Evolutionary conservation across 805 yeast genomes (phyloP).

Genomic region (Lachancea dasiensis): DNA sequence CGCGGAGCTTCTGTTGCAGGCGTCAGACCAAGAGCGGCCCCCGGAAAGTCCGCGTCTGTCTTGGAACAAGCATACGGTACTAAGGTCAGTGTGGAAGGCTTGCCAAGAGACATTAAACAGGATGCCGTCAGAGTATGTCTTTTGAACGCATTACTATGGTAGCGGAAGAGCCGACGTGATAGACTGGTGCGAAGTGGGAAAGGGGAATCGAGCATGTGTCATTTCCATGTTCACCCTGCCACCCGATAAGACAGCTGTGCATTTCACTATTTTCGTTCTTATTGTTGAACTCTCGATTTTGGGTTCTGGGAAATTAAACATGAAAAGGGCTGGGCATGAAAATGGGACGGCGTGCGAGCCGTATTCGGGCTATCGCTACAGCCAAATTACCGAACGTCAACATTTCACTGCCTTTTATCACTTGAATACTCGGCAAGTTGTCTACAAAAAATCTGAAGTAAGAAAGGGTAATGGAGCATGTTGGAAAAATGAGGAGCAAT

Average conservation of each 20-base stretch:
- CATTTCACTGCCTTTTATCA: too few species aligned
- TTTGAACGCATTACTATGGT: constrained; percentile 2
- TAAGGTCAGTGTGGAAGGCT: constrained; percentile 78
- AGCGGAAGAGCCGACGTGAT: constrained; percentile 6
- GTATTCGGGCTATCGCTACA: too few species aligned
- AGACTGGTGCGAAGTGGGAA: neutral
- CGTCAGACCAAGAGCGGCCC: constrained; percentile 24
- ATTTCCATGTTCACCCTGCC: too few species aligned
- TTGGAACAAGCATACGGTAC: constrained; percentile 54
- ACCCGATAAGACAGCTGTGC: too few species aligned
- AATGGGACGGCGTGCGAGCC: neutral
- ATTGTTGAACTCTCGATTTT: too few species aligned
- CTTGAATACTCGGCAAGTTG: too few species aligned
- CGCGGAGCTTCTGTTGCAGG: constrained; percentile 16
- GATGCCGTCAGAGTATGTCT: constrained; percentile 81
- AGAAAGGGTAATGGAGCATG: too few species aligned
- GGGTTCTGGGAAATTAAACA: neutral
- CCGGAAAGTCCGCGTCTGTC: constrained; percentile 34
- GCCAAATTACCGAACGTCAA: too few species aligned
- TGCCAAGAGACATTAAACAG: constrained; percentile 81
- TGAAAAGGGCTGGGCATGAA: constrained; percentile 3
- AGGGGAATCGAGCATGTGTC: neutral
- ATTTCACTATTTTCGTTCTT: too few species aligned
- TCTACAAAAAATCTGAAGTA: too few species aligned
- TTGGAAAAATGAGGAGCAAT: constrained; percentile 32